phyloP scores from a whole-genome alignment of 2,329 filamentous ascomycete species.

The Botrytis pseudocinerea region DNA sequence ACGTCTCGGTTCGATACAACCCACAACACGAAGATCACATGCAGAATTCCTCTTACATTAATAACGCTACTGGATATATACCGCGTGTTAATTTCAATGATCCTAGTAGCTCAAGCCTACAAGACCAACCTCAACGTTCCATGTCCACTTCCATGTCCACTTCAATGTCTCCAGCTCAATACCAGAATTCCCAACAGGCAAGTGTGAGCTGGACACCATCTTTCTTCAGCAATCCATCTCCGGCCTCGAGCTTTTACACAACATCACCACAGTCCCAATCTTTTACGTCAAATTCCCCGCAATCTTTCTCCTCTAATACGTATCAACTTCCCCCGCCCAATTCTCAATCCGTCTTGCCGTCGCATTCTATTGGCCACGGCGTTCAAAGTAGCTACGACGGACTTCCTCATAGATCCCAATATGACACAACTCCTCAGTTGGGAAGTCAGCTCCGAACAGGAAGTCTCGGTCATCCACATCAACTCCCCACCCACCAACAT shows the following conservation, averaged over 20 bases:
- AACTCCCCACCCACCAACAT: conserved; percentile 16
- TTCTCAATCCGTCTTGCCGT: neutral
- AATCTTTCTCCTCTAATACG: conserved; percentile 18
- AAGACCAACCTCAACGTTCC: conserved; percentile 29
- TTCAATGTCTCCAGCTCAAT: conserved; percentile 27
- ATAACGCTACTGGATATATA: conserved; percentile 13
- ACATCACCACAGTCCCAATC: conserved; percentile 32
- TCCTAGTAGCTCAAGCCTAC: conserved; percentile 27
- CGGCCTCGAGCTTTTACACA: conserved; percentile 27
- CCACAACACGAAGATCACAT: conserved; percentile 10
- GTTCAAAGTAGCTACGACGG: conserved; percentile 11
- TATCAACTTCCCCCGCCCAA: conserved; percentile 30
- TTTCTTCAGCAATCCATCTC: conserved; percentile 26
- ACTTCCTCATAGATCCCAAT: conserved; percentile 14
- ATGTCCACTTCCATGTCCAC: conserved; percentile 11
- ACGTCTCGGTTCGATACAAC: conserved; percentile 6
- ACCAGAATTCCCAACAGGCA: conserved; percentile 26
- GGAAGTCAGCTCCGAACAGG: conserved; percentile 29
- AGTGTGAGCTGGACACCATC: conserved; percentile 14
- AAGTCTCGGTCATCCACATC: conserved; percentile 31
- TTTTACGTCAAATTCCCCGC: conserved; percentile 21
- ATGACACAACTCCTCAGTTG: conserved; percentile 16
- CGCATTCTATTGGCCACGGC: neutral
- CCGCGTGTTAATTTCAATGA: conserved; percentile 24
- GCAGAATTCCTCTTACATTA: conserved; percentile 5